Evolutionary conservation across 2,329 filamentous ascomycete genomes (phyloP), one percentile per base, ranked within the genome.

Genomic region (Ceratocystis eucalypticola): DNA sequence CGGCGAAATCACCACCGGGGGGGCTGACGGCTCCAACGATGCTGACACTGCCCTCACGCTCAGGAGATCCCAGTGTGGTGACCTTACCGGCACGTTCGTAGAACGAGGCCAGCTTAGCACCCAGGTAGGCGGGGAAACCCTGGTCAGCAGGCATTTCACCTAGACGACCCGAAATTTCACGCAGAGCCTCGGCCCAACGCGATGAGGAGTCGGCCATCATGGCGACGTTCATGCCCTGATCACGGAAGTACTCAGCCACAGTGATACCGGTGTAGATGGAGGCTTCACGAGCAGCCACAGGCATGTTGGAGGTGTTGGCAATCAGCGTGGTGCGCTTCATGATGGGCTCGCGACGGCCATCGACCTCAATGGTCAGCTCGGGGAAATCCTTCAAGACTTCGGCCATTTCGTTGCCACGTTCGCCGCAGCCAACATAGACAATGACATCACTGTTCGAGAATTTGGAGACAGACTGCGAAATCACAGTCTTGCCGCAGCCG

Each of bases 141-240:
- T 99, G 94, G 77, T 99, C 94, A 77, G 94, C 94, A 79, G 94
- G 94, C 94, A 99, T 99, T 78, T 99, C 94, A 82, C 94, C 94
- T 69, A 99, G 82, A 83, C 94, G 94, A 82, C 94, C 94, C 44
- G 94, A 99, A 76, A 99, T 87, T 77, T 99, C 94, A 89, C 94
- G 91, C 75, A 99, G 84, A 74, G 94, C 94, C 80, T 99, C 94
- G 70, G 94, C 94, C 94, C 94, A 99, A 71, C 94, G 91, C 65
- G 94, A 99, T 64, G 93, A 89, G 17, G 94, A 97, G 78, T 99
- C 94, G 70, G 94, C 94, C 94, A 99, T 99, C 94, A 99, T 99
- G 72, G 94, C 93, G 48, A 99, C 94, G 75, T 96, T 84, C 78
- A 97, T 93, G 70, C 94, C 94, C 77, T 96, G 91, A 74, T 99